phyloP scores from a whole-genome alignment of 495 filamentous ascomycete species.

The Penicillium odoratum region DNA sequence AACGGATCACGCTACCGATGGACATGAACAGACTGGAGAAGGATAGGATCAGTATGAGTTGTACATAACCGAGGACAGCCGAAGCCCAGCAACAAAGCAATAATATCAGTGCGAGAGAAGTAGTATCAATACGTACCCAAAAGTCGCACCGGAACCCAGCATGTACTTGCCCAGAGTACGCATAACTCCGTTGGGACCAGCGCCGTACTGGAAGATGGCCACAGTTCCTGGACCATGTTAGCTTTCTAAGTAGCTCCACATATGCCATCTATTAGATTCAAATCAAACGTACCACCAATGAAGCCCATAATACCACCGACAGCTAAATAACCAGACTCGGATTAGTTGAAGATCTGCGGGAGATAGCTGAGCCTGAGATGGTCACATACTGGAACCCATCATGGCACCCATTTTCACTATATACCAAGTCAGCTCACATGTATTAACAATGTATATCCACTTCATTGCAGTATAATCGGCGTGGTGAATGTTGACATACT shows the following conservation, averaged over 20 bases:
- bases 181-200: slow-evolving; percentile 89
- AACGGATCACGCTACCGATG: slow-evolving; percentile 92
- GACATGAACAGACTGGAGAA: slow-evolving; percentile 91
- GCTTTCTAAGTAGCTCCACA: background rate
- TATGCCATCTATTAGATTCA: background rate
- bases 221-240: slow-evolving; percentile 64
- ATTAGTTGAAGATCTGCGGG: slow-evolving; percentile 14
- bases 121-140: slow-evolving; percentile 65
- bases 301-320: slow-evolving; percentile 96
- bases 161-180: slow-evolving; percentile 95
- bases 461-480: background rate
- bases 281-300: slow-evolving; percentile 72
- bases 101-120: background rate
- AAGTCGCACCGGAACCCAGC: slow-evolving; percentile 93
- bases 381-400: slow-evolving; percentile 89
- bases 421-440: slow-evolving; percentile 25
- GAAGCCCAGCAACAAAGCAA: background rate
- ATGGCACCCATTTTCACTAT: slow-evolving; percentile 96
- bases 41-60: slow-evolving; percentile 12
- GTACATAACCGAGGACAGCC: background rate
- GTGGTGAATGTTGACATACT: slow-evolving; percentile 54
- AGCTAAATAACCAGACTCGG: slow-evolving; percentile 51
- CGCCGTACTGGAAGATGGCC: slow-evolving; percentile 91
- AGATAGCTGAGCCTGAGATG: background rate
- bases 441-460: background rate